Evolutionary conservation across 2,329 filamentous ascomycete genomes (phyloP).

Genomic region (Aureobasidium sp.): DNA sequence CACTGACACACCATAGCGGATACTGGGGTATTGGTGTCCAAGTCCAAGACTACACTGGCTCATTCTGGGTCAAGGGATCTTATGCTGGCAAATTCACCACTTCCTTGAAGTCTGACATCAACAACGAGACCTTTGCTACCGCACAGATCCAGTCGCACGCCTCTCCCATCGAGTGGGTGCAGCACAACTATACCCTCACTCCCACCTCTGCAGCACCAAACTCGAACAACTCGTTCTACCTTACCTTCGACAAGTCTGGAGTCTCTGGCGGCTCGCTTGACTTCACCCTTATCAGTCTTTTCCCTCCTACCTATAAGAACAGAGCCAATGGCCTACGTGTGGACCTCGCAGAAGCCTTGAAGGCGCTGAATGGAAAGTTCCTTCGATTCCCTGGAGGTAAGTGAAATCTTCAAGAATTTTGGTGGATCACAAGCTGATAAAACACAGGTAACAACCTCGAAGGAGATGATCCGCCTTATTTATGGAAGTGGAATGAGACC

Average conservation of each 20-base stretch:
- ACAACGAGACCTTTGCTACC: slow-evolving; percentile 15
- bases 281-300: slow-evolving; percentile 52
- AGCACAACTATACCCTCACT: slow-evolving; percentile 24
- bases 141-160: slow-evolving; percentile 6
- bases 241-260: slow-evolving; percentile 44
- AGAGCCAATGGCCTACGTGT: slow-evolving; percentile 49
- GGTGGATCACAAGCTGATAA: background rate
- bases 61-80: slow-evolving; percentile 27
- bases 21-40: slow-evolving; percentile 27
- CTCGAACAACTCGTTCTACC: slow-evolving; percentile 36
- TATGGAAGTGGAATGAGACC: slow-evolving; percentile 44
- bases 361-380: slow-evolving; percentile 45
- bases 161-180: slow-evolving; percentile 14
- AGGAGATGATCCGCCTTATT: slow-evolving; percentile 34
- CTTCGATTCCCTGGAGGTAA: slow-evolving; percentile 57
- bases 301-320: slow-evolving; percentile 52
- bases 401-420: background rate
- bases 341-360: slow-evolving; percentile 48
- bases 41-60: slow-evolving; percentile 26
- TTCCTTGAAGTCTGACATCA: slow-evolving; percentile 18
- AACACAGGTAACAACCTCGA: slow-evolving; percentile 35
- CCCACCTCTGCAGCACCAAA: slow-evolving; percentile 24
- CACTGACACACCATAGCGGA: slow-evolving; percentile 14
- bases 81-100: slow-evolving; percentile 25
- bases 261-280: slow-evolving; percentile 40